phyloP scores from a whole-genome alignment of 129 eudicot genomes.

The Mikania micrantha region DNA sequence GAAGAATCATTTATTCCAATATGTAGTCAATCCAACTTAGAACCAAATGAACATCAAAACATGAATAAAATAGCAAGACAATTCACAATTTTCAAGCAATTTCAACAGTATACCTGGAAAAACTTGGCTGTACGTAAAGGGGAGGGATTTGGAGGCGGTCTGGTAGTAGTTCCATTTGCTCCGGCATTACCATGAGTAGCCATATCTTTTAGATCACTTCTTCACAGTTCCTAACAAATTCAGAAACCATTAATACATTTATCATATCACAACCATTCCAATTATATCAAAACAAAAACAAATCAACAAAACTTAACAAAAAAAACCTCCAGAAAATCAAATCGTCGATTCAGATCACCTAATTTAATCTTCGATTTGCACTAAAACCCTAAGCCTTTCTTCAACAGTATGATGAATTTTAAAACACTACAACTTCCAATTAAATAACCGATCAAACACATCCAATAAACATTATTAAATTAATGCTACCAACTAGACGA shows the following conservation, averaged over 20 bases:
- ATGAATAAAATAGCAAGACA: not conserved
- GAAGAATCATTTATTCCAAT: not conserved
- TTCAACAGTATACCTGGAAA: conserved; percentile 45
- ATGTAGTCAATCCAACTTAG: not conserved
- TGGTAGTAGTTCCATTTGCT: conserved; percentile 28
- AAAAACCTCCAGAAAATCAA: conserved; percentile 1
- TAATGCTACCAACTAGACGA: conserved; percentile 17
- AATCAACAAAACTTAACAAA: not conserved
- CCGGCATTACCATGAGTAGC: conserved; percentile 42
- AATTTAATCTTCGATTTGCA: not conserved
- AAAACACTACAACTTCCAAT: conserved; percentile 15
- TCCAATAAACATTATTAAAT: not conserved
- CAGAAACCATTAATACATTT: not conserved
- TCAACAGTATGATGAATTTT: not conserved
- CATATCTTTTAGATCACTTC: conserved; percentile 31
- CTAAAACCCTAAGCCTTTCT: conserved; percentile 13
- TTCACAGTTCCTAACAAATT: conserved; percentile 13
- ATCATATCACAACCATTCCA: not conserved
- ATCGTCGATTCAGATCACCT: conserved; percentile 8
- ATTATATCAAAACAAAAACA: not conserved
- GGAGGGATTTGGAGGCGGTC: conserved; percentile 71
- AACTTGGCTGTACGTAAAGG: conserved; percentile 71
- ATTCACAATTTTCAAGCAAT: not conserved
- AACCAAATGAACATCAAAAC: not conserved
- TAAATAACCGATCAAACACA: conserved; percentile 23